Percentiles rank a stretch among this genome's conserved stretches.
Evolutionary conservation across 148 eudicot genomes (phyloP).

Genomic region (Spergularia bocconei): DNA sequence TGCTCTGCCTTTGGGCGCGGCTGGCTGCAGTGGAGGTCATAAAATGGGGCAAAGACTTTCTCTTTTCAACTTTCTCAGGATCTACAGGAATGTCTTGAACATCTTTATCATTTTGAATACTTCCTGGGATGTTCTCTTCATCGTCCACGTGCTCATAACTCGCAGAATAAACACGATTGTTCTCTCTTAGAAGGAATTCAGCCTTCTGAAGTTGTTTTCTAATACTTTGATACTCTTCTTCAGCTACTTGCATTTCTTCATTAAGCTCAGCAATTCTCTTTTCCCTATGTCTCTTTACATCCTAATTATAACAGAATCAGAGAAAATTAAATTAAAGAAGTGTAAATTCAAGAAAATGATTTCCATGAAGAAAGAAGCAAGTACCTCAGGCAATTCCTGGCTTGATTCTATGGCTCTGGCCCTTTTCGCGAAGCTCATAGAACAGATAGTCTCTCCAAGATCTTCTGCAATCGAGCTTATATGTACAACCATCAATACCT

Average conservation of each 20-base stretch:
- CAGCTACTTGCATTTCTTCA: conserved; percentile 48
- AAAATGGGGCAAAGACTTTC: conserved; percentile 55
- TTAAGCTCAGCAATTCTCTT: conserved; percentile 46
- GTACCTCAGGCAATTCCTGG: conserved; percentile 52
- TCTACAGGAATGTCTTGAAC: conserved; percentile 29
- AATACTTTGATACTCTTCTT: conserved; percentile 40
- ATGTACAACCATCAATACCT: conserved; percentile 68
- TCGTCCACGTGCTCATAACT: conserved; percentile 24
- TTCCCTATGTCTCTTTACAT: conserved; percentile 39
- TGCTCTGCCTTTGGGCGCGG: conserved; percentile 42
- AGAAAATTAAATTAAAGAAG: neutral
- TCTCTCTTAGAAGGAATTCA: conserved; percentile 47
- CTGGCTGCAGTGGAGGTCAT: conserved; percentile 64
- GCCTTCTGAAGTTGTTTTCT: conserved; percentile 39
- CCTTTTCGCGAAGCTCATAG: conserved; percentile 60
- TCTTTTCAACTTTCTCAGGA: conserved; percentile 32
- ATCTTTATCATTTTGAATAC: conserved; percentile 29
- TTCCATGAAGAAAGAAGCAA: neutral
- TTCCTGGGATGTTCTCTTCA: conserved; percentile 26
- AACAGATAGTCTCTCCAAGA: conserved; percentile 60
- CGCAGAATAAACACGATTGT: conserved; percentile 32
- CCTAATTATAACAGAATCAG: conserved; percentile 31
- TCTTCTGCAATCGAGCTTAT: conserved; percentile 63
- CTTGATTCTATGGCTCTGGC: conserved; percentile 61
- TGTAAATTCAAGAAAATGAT: neutral